Evolutionary conservation across 768 basidiomycete genomes (phyloP).

Genomic region (Lyophyllum atratum): DNA sequence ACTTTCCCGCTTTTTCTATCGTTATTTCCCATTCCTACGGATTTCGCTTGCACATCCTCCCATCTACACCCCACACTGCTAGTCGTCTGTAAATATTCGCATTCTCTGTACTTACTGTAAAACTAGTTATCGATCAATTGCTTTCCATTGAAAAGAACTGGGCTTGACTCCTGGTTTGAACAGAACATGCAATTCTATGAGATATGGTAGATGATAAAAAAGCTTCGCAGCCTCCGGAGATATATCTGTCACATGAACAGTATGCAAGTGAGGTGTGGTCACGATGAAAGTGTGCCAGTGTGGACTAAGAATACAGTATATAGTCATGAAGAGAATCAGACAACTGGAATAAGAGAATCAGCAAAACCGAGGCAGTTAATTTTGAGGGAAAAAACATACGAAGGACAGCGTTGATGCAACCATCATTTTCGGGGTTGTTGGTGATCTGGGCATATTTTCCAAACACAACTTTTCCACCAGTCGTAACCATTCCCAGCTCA

Average conservation of each 20-base stretch:
- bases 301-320: slow-evolving; percentile 17
- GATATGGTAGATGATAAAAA: no score
- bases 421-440: slow-evolving; percentile 95
- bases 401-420: slow-evolving; percentile 93
- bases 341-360: slow-evolving; percentile 20
- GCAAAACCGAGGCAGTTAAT: not conserved
- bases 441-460: slow-evolving; percentile 94
- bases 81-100: no score
- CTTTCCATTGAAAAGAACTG: no score
- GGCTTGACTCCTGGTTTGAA: no score
- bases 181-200: no score
- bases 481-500: slow-evolving; percentile 95
- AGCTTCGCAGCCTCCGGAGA: no score
- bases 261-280: not conserved
- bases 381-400: slow-evolving; percentile 50
- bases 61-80: no score
- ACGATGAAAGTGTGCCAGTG: not conserved
- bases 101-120: no score
- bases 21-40: no score
- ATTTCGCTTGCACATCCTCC: no score
- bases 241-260: not conserved
- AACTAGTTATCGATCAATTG: no score
- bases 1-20: no score
- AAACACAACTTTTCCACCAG: slow-evolving; percentile 93
- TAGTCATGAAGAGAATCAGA: slow-evolving; percentile 18